Evolutionary conservation across 75 land plant species (phyloP).

Genomic region (Pinus taeda): DNA sequence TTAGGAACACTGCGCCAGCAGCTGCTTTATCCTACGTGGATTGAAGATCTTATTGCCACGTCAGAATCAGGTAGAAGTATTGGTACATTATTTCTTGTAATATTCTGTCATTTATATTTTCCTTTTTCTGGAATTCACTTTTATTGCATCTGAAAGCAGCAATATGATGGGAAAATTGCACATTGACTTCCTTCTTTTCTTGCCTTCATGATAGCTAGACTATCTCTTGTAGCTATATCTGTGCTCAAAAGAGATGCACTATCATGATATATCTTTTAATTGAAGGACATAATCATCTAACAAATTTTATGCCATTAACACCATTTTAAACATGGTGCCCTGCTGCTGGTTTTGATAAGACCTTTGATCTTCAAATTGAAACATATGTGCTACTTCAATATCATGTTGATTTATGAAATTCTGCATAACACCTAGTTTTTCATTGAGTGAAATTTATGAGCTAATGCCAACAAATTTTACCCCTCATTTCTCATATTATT

Average conservation of each 20-base stretch:
- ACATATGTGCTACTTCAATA: neutral
- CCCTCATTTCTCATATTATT: neutral
- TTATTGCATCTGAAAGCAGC: too few species aligned
- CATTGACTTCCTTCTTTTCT: neutral
- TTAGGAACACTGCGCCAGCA: slow-evolving; percentile 92
- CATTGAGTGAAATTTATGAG: neutral
- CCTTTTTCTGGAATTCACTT: too few species aligned
- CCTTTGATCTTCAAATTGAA: neutral
- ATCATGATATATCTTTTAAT: neutral
- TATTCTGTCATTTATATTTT: slow-evolving; percentile 4
- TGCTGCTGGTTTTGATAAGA: neutral
- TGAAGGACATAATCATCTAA: neutral
- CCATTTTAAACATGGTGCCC: neutral
- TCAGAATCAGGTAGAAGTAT: slow-evolving; percentile 14
- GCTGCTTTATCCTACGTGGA: slow-evolving; percentile 95
- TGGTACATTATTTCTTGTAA: slow-evolving; percentile 1
- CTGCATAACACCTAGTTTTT: neutral
- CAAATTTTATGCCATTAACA: slow-evolving; percentile 3
- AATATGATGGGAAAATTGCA: neutral
- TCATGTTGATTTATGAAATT: neutral
- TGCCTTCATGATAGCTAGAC: neutral
- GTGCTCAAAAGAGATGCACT: slow-evolving; percentile 1
- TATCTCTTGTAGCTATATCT: neutral
- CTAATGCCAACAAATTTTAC: neutral
- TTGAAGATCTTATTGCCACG: slow-evolving; percentile 21